Evolutionary conservation across 129 eudicot species (phyloP), one percentile per base, ranked within the genome.

Genomic region (Pseudognaphalium luteoalbum): DNA sequence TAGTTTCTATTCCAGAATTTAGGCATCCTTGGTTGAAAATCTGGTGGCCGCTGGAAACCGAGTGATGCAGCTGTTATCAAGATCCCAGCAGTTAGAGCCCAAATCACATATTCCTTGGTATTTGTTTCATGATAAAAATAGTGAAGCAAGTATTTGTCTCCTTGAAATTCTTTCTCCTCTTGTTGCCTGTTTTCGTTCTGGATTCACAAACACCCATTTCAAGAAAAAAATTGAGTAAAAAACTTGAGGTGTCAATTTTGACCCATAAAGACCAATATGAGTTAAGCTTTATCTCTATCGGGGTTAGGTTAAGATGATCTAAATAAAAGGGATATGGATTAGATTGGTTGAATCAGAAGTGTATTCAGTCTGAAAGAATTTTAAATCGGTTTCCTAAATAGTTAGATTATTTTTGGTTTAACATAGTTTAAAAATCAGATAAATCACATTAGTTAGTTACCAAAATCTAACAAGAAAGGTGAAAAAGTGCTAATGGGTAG

Each of bases 1-100:
- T 77, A 68, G 80, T 80, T 60, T 66, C 30, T 57, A 69, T 72
- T 67, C 96, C 92, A 87, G 56, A 83, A 83, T 62, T 15, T 54
- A 52, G 96, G 96, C 75, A 73, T 73, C 69, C 76, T 80, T 79
- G 73, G 85, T 33, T 79, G 62, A 76, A 93, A 93, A 32, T 81
- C 86, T 1, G 98, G 98, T 30, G 76, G 73, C 20, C 77, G 75
- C 39, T 85, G 85, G 79, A 84, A 93, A 58, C 88, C 90, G 17
- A 90, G 59, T 10, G 95, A 81, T 66, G 95, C 98, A 39, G 87
- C 85, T 34, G 76, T 71, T 35, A 90, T 90, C 76, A 93, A 72
- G 77, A 93, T 86, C 52, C 85, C 96, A 15, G 98, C 96, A 6
- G 98, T 93, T 58, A 93, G 20, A 73, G 88, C 96, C 96, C 98